These are phyloP conservation scores for Punica granatum DNA, from an alignment of 345 rosid genomes.

Conservation along the genomic window DNA sequence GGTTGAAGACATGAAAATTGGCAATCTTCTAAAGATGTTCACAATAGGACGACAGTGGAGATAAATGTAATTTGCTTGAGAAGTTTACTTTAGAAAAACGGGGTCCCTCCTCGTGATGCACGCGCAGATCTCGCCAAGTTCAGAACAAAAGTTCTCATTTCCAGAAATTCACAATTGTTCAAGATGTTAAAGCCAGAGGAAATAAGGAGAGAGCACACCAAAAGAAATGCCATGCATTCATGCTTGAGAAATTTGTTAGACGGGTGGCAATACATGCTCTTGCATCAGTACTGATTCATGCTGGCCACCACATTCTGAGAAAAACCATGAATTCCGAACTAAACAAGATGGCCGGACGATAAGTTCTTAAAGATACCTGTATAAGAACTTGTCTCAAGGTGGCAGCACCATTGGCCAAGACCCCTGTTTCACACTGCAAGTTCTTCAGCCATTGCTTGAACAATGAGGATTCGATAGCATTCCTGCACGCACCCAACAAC, in stretches of 20 bases:
- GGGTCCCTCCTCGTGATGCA: background rate
- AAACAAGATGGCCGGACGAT: no score
- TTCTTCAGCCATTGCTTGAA: slow-evolving; percentile 78
- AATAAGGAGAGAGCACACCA: background rate
- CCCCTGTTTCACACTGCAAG: slow-evolving; percentile 66
- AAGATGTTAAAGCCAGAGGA: background rate
- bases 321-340: background rate
- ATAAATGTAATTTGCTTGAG: background rate
- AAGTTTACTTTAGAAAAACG: background rate
- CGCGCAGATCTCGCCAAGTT: background rate
- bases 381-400: slow-evolving; percentile 56
- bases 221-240: background rate
- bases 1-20: background rate
- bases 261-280: background rate
- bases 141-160: background rate
- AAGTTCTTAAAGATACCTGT: slow-evolving; percentile 37
- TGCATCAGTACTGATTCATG: background rate
- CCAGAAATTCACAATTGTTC: background rate
- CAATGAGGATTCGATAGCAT: slow-evolving; percentile 64
- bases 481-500: slow-evolving; percentile 23
- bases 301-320: background rate
- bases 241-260: background rate
- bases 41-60: background rate
- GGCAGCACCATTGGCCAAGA: slow-evolving; percentile 52
- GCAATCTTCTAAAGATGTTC: background rate